Conservation (phyloP, 2,329 filamentous ascomycete species). For the Cytospora piceae region DNA sequence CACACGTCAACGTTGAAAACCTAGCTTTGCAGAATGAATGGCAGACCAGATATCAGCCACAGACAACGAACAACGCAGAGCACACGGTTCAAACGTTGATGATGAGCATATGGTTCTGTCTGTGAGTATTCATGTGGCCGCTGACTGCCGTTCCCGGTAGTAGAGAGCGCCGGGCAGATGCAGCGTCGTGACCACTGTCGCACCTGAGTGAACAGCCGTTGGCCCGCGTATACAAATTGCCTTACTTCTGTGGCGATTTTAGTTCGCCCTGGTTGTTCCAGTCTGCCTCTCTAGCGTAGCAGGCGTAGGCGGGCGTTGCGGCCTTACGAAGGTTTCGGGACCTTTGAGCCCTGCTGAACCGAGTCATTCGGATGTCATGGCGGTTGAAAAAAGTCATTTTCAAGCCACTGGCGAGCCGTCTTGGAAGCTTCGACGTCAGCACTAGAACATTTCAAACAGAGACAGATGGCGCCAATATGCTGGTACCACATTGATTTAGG, state of each 20-base stretch:
- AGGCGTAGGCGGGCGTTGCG: constrained; percentile 12
- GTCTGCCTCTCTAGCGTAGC: background rate
- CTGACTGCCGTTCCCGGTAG: background rate
- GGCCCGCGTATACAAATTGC: background rate
- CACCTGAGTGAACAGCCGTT: constrained; percentile 1
- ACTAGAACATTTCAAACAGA: constrained; percentile 16
- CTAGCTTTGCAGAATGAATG: constrained; percentile 18
- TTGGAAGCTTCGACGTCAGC: constrained; percentile 22
- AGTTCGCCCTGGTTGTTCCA: background rate
- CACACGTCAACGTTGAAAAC: constrained; percentile 26
- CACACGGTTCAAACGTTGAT: background rate
- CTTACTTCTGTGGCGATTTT: background rate
- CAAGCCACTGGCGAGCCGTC: constrained; percentile 13
- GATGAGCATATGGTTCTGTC: background rate
- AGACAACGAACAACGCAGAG: background rate
- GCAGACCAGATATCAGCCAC: constrained; percentile 17
- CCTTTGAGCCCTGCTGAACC: background rate
- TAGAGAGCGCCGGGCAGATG: background rate
- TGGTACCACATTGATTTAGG: constrained; percentile 18
- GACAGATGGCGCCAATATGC: constrained; percentile 13
- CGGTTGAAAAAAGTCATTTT: constrained; percentile 10
- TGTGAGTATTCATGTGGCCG: background rate
- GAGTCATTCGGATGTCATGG: constrained; percentile 24
- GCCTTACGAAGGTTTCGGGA: constrained; percentile 4
- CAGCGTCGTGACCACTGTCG: constrained; percentile 2